Evolutionary conservation across 1,284 basidiomycete genomes (phyloP).

Genomic region (Limonomyces culmigenus): DNA sequence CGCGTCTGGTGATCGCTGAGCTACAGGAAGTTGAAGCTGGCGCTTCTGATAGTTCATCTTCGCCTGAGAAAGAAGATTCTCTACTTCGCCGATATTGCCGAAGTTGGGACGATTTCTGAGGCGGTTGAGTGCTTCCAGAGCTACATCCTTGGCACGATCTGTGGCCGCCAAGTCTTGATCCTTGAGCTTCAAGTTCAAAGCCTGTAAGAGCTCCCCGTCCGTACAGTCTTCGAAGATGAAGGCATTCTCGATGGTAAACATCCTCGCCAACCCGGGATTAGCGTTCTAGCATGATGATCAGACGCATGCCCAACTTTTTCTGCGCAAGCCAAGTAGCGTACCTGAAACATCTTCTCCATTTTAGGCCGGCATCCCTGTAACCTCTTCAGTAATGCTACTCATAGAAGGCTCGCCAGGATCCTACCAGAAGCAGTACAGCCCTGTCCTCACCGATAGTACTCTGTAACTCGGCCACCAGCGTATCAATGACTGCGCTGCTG

Average conservation of each 20-base stretch:
- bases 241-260: constrained; percentile 47
- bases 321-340: too few species aligned
- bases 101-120: constrained; percentile 42
- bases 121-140: constrained; percentile 33
- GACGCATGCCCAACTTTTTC: too few species aligned
- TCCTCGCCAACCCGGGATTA: constrained; percentile 40
- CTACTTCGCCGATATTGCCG: constrained; percentile 51
- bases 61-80: constrained; percentile 38
- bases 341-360: constrained; percentile 58
- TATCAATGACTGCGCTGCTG: constrained; percentile 55
- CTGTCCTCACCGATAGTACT: constrained; percentile 49
- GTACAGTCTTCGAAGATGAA: constrained; percentile 52
- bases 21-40: constrained; percentile 15
- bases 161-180: constrained; percentile 39
- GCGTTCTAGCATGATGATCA: constrained; percentile 28
- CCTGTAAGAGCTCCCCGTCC: constrained; percentile 29
- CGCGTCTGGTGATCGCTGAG: constrained; percentile 18
- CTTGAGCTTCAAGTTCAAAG: constrained; percentile 37
- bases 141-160: constrained; percentile 32
- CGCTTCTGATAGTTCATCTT: constrained; percentile 33
- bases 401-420: background rate
- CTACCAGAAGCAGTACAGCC: constrained; percentile 34
- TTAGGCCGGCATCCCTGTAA: constrained; percentile 37
- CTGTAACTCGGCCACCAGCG: constrained; percentile 56
- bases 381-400: background rate